Conservation (phyloP, 768 basidiomycete species). For the Kwoniella newhampshirensis region DNA sequence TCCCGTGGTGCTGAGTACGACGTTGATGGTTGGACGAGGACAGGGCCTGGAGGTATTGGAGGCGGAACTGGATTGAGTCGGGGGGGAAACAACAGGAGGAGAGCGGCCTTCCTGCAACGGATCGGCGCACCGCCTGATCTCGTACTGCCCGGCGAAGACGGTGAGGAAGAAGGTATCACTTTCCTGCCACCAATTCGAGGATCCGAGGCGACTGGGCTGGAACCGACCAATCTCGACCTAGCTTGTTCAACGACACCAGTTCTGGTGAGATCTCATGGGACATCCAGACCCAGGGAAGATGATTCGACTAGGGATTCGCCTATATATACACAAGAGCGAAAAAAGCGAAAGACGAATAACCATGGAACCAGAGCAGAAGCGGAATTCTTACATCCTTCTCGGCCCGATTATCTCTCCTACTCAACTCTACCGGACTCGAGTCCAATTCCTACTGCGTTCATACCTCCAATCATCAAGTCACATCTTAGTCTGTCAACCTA, state of each 20-base stretch:
- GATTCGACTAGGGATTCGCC: not conserved
- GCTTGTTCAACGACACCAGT: conserved; percentile 1
- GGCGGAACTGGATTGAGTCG: conserved; percentile 11
- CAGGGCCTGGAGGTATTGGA: not conserved
- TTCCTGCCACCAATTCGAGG: conserved; percentile 16
- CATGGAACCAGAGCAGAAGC: not conserved
- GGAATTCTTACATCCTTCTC: not conserved
- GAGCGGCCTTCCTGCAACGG: conserved; percentile 18
- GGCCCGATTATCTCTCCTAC: conserved; percentile 21
- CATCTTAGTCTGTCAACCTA: conserved; percentile 18
- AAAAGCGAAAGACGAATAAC: conserved; percentile 1
- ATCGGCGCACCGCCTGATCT: conserved; percentile 8
- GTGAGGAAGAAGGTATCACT: conserved; percentile 5
- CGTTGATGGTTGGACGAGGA: conserved; percentile 11
- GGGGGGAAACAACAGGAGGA: conserved; percentile 27
- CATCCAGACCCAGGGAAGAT: conserved; percentile 2
- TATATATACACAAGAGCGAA: not conserved
- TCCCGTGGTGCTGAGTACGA: conserved; percentile 13
- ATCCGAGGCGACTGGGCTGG: conserved; percentile 9
- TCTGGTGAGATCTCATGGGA: conserved; percentile 6
- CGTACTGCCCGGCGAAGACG: conserved; percentile 6
- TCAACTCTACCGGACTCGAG: conserved; percentile 5
- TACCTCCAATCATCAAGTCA: conserved; percentile 10
- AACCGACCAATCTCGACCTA: conserved; percentile 10
- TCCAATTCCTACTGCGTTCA: conserved; percentile 17